These are phyloP conservation scores for Kwoniella botswanensis DNA, from an alignment of 768 basidiomycete genomes.

Conservation along the genomic window DNA sequence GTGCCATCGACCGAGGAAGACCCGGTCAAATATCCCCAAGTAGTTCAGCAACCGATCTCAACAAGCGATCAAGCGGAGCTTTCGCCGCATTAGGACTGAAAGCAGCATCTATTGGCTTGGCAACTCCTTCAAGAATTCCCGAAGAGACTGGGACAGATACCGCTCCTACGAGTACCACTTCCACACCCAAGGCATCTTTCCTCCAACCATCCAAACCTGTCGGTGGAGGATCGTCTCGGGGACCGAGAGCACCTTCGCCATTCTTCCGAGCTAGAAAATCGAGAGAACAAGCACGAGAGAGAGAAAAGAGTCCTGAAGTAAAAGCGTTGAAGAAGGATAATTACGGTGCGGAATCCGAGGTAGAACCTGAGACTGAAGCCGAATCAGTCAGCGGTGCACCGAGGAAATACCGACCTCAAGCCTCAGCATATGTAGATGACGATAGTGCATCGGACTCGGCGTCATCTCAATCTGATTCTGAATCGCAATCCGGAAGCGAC, in stretches of 20 bases:
- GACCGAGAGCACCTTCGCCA: constrained; percentile 67
- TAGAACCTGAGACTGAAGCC: constrained; percentile 64
- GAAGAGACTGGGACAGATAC: constrained; percentile 61
- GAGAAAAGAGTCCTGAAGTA: constrained; percentile 63
- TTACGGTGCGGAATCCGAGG: constrained; percentile 19
- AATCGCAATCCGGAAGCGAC: constrained; percentile 29
- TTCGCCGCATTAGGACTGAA: constrained; percentile 59
- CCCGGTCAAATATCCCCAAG: constrained; percentile 27
- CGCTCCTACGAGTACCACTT: constrained; percentile 64
- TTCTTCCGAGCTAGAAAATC: constrained; percentile 68
- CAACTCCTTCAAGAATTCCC: constrained; percentile 63
- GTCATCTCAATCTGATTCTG: constrained; percentile 12
- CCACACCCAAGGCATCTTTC: constrained; percentile 49
- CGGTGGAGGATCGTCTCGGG: constrained; percentile 46
- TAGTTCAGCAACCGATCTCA: constrained; percentile 18
- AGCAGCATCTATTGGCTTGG: constrained; percentile 49
- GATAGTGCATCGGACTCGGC: constrained; percentile 45
- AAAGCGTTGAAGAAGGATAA: constrained; percentile 62
- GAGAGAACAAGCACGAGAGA: constrained; percentile 67
- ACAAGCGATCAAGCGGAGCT: constrained; percentile 53
- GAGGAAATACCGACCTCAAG: constrained; percentile 70
- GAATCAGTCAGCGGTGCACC: constrained; percentile 55
- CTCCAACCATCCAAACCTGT: constrained; percentile 56
- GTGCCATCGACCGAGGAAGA: constrained; percentile 64
- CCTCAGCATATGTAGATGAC: constrained; percentile 53